Base-by-base conservation (phyloP, 2,329 filamentous ascomycete species). In the Penicillium hesseltinei region DNA sequence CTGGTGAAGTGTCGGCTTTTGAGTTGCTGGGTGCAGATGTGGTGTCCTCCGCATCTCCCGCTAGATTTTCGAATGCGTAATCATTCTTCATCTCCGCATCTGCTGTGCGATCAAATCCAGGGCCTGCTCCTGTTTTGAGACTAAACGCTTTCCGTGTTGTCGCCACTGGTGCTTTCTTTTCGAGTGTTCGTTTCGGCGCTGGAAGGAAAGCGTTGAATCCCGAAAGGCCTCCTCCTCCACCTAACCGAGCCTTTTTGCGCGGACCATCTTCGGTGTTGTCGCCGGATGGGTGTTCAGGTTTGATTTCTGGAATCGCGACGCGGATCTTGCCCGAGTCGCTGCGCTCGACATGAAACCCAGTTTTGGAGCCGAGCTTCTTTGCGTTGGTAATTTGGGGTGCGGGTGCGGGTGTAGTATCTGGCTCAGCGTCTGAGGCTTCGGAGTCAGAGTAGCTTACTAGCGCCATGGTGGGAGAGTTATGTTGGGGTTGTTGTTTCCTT, bases 161-260 rank as follows among this genome's bases (percentile, higher is more conserved):
- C 62, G 73, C 62, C 65, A 66, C 40, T 66, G 74, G 65, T 60
- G 72, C 69, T 64, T 69, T 68, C 19, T 66, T 62, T 21, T 67
- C 65, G 36, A 67, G 68, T 23, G 69, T 56, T 58, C 81, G 80
- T 70, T 96, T 97, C 4, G 93, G 92, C 27, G 92, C 82, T 3
- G 93, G 93, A 21, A 97, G 81, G 64, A 96, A 86, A 2, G 91
- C 87, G 71, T 93, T 94, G 78, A 97, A 94, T 2, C 88, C 89
- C 51, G 89, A 83, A 67, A 96, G 92, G 5, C 83, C 82, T 29
- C 87, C 82, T 31, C 86, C 85, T n/a, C 80, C 82, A n/a, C 80
- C 82, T 2, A 84, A 84, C 49, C 86, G 86, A 19, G 84, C 81
- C 58, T 88, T 87, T 71, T 96, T 96, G 1, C 88, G 81, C 0